Base-by-base conservation (phyloP, 352 stramenopile genomes). In the Globisporangium mamillatum region DNA sequence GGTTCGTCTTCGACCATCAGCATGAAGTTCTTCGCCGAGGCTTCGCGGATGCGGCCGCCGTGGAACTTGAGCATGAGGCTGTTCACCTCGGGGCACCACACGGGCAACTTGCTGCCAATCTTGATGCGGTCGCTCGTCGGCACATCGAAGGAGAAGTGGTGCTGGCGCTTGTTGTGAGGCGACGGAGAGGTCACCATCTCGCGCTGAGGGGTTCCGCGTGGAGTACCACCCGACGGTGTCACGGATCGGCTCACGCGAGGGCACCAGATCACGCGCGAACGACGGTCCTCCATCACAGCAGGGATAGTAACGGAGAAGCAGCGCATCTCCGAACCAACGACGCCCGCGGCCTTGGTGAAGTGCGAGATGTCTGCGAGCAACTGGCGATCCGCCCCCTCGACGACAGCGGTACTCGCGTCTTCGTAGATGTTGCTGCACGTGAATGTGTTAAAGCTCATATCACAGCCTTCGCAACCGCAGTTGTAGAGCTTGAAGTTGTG, bases 21-120 rank as follows among this genome's bases (percentile, higher is more conserved):
- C 80, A 96, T 94, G 67, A 97, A 97, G 68, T 97, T 97, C 74
- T 97, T 97, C 61, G 89, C 86, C 10, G 86, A 95, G 38, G 89
- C 88, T 75, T 96, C 86, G 44, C 84, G 86, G 60, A 97, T 92
- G 24, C 89, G 83, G 9, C 87, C 83, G 46, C 88, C 89, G 57
- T 95, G 86, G 74, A 97, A 97, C 74, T 95, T 96, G 64, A 97
- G 75, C 78, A 96, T 93, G 18, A 97, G 76, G 57, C 80, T 93
- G 68, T 92, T 92, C 24, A 97, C 84, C 59, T 96, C 85, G 3
- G 85, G 78, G 71, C 86, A 96, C 89, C 89, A 97, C 22, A 93
- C 80, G 2, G 89, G 89, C 53, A 94, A 65, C 67, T 96, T 97
- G 64, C 82, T 95, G 24, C 77, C 80, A 29, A 97, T 89, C 65